Evolutionary conservation across 192 early-diverging fungal genomes (phyloP).

Genomic region (Mortierella antarctica): DNA sequence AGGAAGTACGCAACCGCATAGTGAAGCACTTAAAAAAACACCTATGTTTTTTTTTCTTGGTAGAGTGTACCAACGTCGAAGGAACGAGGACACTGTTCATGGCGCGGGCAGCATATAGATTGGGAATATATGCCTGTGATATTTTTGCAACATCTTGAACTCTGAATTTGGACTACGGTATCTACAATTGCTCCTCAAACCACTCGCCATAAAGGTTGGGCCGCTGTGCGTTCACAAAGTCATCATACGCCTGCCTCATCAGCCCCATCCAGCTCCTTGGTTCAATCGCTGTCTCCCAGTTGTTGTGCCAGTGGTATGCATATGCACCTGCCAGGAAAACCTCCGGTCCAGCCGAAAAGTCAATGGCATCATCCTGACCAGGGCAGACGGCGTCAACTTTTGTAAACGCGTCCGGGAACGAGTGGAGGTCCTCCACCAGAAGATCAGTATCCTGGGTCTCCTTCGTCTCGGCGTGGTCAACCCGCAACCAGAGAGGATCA

Average conservation of each 20-base stretch:
- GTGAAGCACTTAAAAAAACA: not conserved
- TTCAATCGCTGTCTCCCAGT: slow-evolving; percentile 27
- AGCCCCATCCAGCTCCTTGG: slow-evolving; percentile 49
- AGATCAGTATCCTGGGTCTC: slow-evolving; percentile 6
- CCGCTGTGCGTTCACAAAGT: slow-evolving; percentile 32
- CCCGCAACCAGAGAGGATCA: slow-evolving; percentile 53
- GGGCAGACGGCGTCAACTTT: slow-evolving; percentile 24
- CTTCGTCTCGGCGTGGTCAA: slow-evolving; percentile 17
- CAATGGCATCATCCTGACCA: not conserved
- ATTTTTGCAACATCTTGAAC: too few relatives aligned
- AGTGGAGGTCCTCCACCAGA: slow-evolving; percentile 24
- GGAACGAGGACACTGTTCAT: too few relatives aligned
- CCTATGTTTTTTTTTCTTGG: not conserved
- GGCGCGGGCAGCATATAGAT: too few relatives aligned
- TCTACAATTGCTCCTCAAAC: slow-evolving; percentile 9
- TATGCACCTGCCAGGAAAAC: slow-evolving; percentile 46
- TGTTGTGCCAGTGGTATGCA: slow-evolving; percentile 55
- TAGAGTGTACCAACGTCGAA: too few relatives aligned
- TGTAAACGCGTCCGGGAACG: slow-evolving; percentile 29
- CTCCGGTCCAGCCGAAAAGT: slow-evolving; percentile 41
- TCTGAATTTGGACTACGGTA: not conserved
- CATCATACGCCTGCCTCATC: slow-evolving; percentile 37
- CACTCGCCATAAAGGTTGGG: slow-evolving; percentile 52
- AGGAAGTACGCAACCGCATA: slow-evolving; percentile 53
- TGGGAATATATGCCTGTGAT: too few relatives aligned